Conservation (phyloP, 2,329 filamentous ascomycete genomes). For the Neonectria magnoliae region DNA sequence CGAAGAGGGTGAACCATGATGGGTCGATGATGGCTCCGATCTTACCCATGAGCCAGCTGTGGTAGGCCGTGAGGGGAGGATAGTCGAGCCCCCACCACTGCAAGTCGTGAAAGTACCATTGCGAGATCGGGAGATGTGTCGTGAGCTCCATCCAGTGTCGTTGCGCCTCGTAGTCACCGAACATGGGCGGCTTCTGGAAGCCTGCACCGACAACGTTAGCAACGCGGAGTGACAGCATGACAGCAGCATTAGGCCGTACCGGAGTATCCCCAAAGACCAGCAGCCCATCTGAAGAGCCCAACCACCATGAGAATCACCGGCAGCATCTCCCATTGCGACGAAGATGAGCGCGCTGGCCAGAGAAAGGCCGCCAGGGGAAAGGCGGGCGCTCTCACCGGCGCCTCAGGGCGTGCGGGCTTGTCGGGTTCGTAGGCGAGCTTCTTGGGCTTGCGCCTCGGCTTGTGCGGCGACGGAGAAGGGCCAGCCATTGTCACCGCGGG, state of each 20-base stretch:
- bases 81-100: constrained; percentile 99
- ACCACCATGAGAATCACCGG: constrained; percentile 88
- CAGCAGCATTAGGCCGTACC: constrained; percentile 60
- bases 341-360: constrained; percentile 85
- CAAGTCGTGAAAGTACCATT: constrained; percentile 98
- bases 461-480: constrained; percentile 66
- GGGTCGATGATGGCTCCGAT: constrained; percentile 83
- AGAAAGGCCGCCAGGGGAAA: constrained; percentile 95
- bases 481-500: constrained; percentile 58
- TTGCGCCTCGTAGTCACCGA: constrained; percentile 97
- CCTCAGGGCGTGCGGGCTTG: constrained; percentile 51
- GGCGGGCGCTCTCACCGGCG: constrained; percentile 69
- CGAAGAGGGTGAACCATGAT: constrained; percentile 86
- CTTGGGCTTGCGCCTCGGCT: constrained; percentile 67
- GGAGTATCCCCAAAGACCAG: constrained; percentile 94
- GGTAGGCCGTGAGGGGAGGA: constrained; percentile 95
- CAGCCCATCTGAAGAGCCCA: constrained; percentile 93
- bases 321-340: constrained; percentile 91
- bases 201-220: constrained; percentile 59
- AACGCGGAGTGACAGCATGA: neutral
- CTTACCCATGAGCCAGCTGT: constrained; percentile 94
- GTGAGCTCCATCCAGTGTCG: constrained; percentile 99
- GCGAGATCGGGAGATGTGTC: constrained; percentile 84
- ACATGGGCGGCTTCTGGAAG: constrained; percentile 84
- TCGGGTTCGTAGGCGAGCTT: constrained; percentile 56